Conservation (phyloP, 768 basidiomycete species). For the Melanogaster broomeanus region DNA sequence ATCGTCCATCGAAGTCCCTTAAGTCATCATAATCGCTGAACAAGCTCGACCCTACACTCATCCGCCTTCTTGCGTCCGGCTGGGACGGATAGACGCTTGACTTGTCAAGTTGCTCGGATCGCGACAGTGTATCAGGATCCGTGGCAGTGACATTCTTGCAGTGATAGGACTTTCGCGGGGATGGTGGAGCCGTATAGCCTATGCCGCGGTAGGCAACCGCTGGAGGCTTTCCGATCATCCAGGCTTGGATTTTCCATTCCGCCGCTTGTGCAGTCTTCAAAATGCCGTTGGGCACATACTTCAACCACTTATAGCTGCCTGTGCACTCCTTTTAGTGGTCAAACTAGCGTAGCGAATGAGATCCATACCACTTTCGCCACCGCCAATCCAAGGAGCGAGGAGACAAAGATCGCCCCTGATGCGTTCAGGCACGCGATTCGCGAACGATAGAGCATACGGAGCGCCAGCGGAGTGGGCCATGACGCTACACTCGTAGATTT, state of each 20-base stretch:
- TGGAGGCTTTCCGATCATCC: conserved; percentile 97
- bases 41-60: conserved; percentile 68
- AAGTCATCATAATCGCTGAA: conserved; percentile 91
- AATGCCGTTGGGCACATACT: conserved; percentile 91
- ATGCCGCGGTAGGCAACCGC: conserved; percentile 83
- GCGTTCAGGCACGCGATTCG: conserved; percentile 70
- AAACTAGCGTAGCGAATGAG: neutral
- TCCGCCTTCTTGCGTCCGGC: conserved; percentile 51
- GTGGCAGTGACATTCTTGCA: conserved; percentile 17
- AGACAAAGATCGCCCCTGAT: conserved; percentile 85
- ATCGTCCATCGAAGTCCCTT: conserved; percentile 83
- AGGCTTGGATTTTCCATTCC: conserved; percentile 95
- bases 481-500: conserved; percentile 78
- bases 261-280: conserved; percentile 95
- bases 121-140: conserved; percentile 21
- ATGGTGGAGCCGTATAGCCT: conserved; percentile 62
- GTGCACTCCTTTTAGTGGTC: conserved; percentile 13
- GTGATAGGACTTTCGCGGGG: conserved; percentile 33
- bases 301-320: conserved; percentile 95
- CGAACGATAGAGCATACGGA: conserved; percentile 90
- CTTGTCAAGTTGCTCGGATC: conserved; percentile 19
- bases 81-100: conserved; percentile 30
- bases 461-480: conserved; percentile 97
- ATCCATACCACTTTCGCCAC: conserved; percentile 79
- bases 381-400: conserved; percentile 96